phyloP scores from a whole-genome alignment of 1,284 basidiomycete species.

The Ceratobasidium sp. region DNA sequence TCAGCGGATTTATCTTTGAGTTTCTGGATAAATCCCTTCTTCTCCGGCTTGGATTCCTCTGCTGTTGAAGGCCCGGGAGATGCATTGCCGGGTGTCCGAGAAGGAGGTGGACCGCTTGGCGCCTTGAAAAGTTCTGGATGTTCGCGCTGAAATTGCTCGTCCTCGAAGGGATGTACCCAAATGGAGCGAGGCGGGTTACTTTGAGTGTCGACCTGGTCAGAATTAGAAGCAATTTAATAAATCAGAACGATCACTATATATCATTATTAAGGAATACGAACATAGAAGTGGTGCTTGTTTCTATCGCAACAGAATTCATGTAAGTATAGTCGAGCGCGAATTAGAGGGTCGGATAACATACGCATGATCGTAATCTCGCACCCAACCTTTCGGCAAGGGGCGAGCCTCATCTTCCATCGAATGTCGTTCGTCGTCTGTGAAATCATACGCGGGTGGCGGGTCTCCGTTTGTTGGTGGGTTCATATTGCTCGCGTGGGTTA shows the following conservation, averaged over 20 bases:
- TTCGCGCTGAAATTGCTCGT: conserved; percentile 59
- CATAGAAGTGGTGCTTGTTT: conserved; percentile 57
- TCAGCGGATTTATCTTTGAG: conserved; percentile 27
- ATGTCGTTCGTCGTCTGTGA: conserved; percentile 35
- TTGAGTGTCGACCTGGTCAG: conserved; percentile 65
- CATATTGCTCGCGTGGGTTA: neutral
- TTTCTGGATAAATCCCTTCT: conserved; percentile 35
- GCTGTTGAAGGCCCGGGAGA: conserved; percentile 8
- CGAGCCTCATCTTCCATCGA: conserved; percentile 42
- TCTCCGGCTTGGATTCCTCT: conserved; percentile 3
- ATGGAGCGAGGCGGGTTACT: conserved; percentile 69
- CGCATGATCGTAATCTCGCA: conserved; percentile 58
- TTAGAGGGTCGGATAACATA: conserved; percentile 3
- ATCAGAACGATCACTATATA: conserved; percentile 45
- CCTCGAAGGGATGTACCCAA: conserved; percentile 75
- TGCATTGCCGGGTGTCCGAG: neutral
- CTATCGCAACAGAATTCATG: conserved; percentile 39
- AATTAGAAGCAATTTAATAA: conserved; percentile 46
- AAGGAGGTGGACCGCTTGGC: neutral
- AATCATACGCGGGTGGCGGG: conserved; percentile 24
- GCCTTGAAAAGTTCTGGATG: conserved; percentile 19
- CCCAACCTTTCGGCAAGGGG: conserved; percentile 67
- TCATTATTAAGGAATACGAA: conserved; percentile 44
- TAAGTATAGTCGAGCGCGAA: neutral
- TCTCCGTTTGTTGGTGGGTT: conserved; percentile 6